Evolutionary conservation across 2,329 filamentous ascomycete species (phyloP).

Genomic region (Coniella vitis): DNA sequence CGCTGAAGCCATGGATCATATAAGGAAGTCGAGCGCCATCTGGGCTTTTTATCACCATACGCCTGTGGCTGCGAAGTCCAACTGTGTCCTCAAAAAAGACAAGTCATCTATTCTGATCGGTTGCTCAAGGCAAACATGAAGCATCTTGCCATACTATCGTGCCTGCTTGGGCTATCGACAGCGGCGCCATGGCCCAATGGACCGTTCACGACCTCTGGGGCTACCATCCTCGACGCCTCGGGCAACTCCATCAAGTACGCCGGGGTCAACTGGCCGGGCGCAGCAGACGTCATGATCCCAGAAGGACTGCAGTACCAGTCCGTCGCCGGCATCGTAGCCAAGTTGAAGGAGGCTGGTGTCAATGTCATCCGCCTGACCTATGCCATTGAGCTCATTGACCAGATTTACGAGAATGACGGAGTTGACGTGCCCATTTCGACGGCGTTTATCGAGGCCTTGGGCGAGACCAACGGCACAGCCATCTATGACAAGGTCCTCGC

Average conservation of each 20-base stretch:
- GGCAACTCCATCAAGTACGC: slow-evolving; percentile 33
- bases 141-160: background rate
- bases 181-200: slow-evolving; percentile 15
- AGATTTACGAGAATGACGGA: slow-evolving; percentile 33
- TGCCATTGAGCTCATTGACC: slow-evolving; percentile 50
- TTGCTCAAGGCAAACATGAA: too few species aligned
- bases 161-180: slow-evolving; percentile 1
- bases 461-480: slow-evolving; percentile 38
- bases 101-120: background rate
- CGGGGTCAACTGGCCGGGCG: slow-evolving; percentile 48
- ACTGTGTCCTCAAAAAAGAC: background rate
- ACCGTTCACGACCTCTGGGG: slow-evolving; percentile 16
- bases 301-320: slow-evolving; percentile 50
- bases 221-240: slow-evolving; percentile 25
- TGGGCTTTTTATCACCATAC: too few species aligned
- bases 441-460: slow-evolving; percentile 33
- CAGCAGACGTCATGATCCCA: slow-evolving; percentile 48
- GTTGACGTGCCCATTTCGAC: slow-evolving; percentile 30
- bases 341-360: slow-evolving; percentile 45
- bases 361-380: slow-evolving; percentile 50
- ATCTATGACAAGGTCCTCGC: slow-evolving; percentile 38
- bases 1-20: too few species aligned
- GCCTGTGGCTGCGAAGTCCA: too few species aligned
- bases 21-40: too few species aligned
- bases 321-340: slow-evolving; percentile 38